These are phyloP conservation scores for Chimonanthus salicifolius DNA, from an alignment of 164 flowering plant genomes.

Conservation along the genomic window DNA sequence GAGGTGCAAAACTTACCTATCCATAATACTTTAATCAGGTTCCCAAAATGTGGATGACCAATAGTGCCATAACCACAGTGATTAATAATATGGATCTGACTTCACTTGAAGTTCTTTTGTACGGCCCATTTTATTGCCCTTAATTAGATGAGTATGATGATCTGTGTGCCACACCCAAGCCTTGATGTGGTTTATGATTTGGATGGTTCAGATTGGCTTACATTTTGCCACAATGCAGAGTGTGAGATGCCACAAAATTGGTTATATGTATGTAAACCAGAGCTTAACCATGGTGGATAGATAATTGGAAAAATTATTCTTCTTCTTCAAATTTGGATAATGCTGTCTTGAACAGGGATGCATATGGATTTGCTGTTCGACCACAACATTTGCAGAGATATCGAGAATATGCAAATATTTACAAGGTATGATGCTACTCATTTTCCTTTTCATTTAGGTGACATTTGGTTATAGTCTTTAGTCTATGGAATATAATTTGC, in stretches of 20 bases:
- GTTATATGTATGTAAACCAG: neutral
- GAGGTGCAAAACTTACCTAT: too few species aligned
- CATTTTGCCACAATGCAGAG: neutral
- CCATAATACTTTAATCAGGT: neutral
- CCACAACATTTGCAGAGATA: conserved; percentile 83
- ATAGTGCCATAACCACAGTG: neutral
- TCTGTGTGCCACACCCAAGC: neutral
- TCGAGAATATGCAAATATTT: conserved; percentile 64
- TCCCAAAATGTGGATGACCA: neutral
- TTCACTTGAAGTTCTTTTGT: too few species aligned
- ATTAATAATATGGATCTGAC: neutral
- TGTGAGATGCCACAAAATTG: too few species aligned
- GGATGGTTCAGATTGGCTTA: neutral
- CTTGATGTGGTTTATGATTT: neutral
- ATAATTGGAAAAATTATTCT: neutral
- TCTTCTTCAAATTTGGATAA: neutral
- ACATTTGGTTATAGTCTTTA: neutral
- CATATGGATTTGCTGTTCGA: conserved; percentile 90
- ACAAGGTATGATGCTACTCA: conserved; percentile 23
- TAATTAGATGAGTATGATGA: neutral
- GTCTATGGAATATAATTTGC: neutral
- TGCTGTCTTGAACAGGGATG: conserved; percentile 53
- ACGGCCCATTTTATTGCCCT: neutral
- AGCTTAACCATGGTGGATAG: neutral
- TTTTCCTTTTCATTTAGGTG: neutral